Percentiles rank a stretch among this genome's conserved stretches.
phyloP scores from a whole-genome alignment of 2,329 filamentous ascomycete genomes.

The Aspergillus fischeri region DNA sequence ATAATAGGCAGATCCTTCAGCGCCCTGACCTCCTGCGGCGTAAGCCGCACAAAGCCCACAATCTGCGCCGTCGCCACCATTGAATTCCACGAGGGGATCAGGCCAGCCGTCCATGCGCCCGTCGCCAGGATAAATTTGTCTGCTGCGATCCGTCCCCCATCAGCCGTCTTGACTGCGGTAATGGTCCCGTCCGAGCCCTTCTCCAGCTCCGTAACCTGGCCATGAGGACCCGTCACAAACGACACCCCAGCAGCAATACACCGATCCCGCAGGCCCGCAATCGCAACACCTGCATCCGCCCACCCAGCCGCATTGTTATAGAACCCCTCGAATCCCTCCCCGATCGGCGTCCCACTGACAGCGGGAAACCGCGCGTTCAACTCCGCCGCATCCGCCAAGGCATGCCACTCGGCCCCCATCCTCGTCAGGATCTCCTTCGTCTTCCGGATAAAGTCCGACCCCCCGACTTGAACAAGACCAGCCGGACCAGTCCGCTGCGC shows the following conservation, averaged over 20 bases:
- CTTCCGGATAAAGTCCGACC: constrained; percentile 19
- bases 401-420: constrained; percentile 23
- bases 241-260: constrained; percentile 22
- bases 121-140: constrained; percentile 72
- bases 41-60: constrained; percentile 69
- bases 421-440: constrained; percentile 19
- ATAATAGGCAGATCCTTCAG: constrained; percentile 63
- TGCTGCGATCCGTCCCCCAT: constrained; percentile 49
- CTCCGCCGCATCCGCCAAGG: constrained; percentile 13
- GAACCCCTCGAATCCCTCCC: constrained; percentile 22
- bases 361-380: constrained; percentile 18
- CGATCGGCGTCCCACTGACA: constrained; percentile 15
- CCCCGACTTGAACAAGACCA: constrained; percentile 15
- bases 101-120: constrained; percentile 74
- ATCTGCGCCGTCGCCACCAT: constrained; percentile 74
- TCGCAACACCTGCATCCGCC: constrained; percentile 25
- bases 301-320: constrained; percentile 25
- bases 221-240: constrained; percentile 22
- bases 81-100: constrained; percentile 70
- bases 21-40: constrained; percentile 59
- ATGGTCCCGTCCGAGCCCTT: constrained; percentile 37
- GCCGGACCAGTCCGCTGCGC: constrained; percentile 18
- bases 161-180: constrained; percentile 53
- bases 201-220: constrained; percentile 34
- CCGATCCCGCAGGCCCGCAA: constrained; percentile 15